phyloP scores from a whole-genome alignment of 2,329 filamentous ascomycete genomes.

The Akanthomyces lecanii region DNA sequence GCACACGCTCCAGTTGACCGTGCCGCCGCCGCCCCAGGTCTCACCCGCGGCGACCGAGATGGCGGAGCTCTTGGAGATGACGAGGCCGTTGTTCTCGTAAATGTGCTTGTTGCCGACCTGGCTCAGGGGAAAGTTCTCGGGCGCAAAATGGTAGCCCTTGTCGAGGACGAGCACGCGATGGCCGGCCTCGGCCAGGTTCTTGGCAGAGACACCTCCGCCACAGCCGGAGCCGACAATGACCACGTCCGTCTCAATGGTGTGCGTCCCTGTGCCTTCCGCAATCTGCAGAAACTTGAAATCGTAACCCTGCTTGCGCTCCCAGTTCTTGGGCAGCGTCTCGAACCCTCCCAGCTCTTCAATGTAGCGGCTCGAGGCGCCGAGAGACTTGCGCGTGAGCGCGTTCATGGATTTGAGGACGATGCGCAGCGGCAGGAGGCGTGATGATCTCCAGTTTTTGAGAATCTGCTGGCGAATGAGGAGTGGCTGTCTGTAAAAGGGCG shows the following conservation, averaged over 20 bases:
- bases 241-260: constrained; percentile 71
- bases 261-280: constrained; percentile 36
- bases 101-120: constrained; percentile 57
- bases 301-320: constrained; percentile 44
- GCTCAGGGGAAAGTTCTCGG: constrained; percentile 70
- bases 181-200: constrained; percentile 73
- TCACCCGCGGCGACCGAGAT: constrained; percentile 63
- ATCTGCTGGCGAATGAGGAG: constrained; percentile 57
- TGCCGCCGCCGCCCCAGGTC: constrained; percentile 81
- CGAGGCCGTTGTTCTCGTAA: constrained; percentile 63
- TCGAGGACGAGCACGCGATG: constrained; percentile 75
- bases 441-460: constrained; percentile 57
- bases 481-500: constrained; percentile 59
- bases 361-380: constrained; percentile 51
- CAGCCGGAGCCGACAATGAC: constrained; percentile 85
- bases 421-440: constrained; percentile 52
- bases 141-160: constrained; percentile 72
- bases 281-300: constrained; percentile 61
- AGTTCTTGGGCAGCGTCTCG: constrained; percentile 48
- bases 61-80: constrained; percentile 52
- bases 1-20: constrained; percentile 75
- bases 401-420: constrained; percentile 53
- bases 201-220: constrained; percentile 76
- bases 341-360: constrained; percentile 56
- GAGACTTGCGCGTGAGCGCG: constrained; percentile 50